Evolutionary conservation across 352 stramenopile species (phyloP).

Genomic region (Globisporangium paroecandrum): DNA sequence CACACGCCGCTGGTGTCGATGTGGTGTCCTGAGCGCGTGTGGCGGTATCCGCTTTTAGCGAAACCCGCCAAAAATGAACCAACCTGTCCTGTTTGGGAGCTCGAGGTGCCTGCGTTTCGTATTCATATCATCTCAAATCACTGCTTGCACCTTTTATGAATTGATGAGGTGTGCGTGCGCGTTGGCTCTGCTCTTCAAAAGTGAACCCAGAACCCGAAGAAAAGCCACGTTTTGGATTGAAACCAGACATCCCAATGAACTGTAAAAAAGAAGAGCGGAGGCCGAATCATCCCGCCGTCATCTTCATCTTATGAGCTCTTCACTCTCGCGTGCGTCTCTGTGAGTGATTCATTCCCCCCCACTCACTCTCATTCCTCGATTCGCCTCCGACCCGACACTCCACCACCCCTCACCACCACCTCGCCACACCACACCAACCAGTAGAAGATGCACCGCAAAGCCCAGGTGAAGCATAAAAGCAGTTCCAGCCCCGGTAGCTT

Average conservation of each 20-base stretch:
- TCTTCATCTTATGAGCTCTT: background rate
- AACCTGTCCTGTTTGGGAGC: too few relatives aligned
- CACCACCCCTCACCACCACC: background rate
- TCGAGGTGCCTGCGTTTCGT: too few relatives aligned
- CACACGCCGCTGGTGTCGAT: too few relatives aligned
- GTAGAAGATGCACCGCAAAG: background rate
- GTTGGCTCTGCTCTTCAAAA: background rate
- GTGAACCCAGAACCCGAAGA: background rate
- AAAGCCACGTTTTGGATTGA: background rate
- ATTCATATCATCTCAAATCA: too few relatives aligned
- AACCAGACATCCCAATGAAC: background rate
- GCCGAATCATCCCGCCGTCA: background rate
- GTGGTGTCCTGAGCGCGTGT: too few relatives aligned
- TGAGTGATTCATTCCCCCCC: background rate
- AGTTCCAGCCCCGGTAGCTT: background rate
- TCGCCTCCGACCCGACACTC: background rate
- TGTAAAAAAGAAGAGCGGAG: background rate
- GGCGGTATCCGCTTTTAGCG: too few relatives aligned
- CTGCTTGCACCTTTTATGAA: too few relatives aligned
- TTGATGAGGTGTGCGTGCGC: too few relatives aligned
- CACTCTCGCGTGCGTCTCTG: background rate
- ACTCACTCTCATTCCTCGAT: constrained; percentile 7
- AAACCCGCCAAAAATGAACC: too few relatives aligned
- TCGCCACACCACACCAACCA: background rate
- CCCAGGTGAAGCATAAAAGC: background rate